These are phyloP conservation scores for Mucor saturninus DNA, from an alignment of 371 early-diverging fungal genomes.

Conservation along the genomic window DNA sequence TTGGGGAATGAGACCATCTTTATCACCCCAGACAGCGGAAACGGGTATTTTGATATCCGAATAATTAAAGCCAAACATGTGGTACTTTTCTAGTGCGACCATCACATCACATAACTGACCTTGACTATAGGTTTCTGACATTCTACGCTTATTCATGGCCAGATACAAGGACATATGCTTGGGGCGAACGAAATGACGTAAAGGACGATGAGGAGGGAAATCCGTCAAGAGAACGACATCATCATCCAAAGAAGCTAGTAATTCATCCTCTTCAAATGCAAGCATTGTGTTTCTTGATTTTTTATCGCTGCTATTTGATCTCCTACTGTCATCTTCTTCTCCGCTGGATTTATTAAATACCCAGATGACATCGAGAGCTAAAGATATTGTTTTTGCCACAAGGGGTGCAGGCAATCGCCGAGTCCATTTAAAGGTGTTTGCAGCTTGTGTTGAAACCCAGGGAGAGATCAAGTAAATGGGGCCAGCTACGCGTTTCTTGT, in stretches of 20 bases:
- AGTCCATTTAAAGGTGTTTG: constrained; percentile 61
- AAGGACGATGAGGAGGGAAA: constrained; percentile 53
- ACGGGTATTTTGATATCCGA: constrained; percentile 43
- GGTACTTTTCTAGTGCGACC: constrained; percentile 56
- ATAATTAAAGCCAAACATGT: constrained; percentile 54
- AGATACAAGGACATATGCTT: constrained; percentile 53
- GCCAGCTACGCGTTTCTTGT: constrained; percentile 41
- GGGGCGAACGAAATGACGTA: constrained; percentile 53
- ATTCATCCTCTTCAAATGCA: constrained; percentile 40
- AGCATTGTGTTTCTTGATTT: constrained; percentile 19
- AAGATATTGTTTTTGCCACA: constrained; percentile 45
- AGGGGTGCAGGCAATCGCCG: constrained; percentile 47
- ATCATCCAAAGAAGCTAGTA: constrained; percentile 44
- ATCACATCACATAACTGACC: constrained; percentile 53
- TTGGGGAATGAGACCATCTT: constrained; percentile 48
- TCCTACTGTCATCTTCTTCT: background rate
- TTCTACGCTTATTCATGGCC: constrained; percentile 51
- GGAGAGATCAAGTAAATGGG: constrained; percentile 54
- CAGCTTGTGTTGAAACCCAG: constrained; percentile 56
- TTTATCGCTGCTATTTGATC: background rate
- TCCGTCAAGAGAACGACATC: constrained; percentile 45
- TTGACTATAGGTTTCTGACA: constrained; percentile 46
- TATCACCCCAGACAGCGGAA: constrained; percentile 60
- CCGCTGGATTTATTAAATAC: constrained; percentile 35
- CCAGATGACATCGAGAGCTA: constrained; percentile 58